A percentile compares a stretch with the other conserved stretches of the same genome.
Evolutionary conservation across 2,329 filamentous ascomycete genomes (phyloP).

Genomic region (Leptographium flavum): DNA sequence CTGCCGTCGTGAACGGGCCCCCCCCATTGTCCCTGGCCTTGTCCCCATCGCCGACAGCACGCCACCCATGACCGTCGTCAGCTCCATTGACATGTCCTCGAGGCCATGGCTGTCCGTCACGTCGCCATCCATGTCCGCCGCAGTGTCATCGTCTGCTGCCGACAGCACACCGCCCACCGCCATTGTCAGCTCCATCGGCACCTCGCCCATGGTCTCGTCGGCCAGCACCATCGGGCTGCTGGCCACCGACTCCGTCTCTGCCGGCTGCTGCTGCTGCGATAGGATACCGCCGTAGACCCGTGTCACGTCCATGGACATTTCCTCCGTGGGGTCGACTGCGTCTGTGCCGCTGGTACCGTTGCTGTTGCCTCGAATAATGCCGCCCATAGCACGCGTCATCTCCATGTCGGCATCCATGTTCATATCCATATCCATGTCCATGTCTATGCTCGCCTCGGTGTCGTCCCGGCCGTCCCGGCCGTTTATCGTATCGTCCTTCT

Average conservation of each 20-base stretch:
- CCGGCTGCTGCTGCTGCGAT: constrained; percentile 20
- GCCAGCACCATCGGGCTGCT: constrained; percentile 19
- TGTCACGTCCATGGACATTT: constrained; percentile 92
- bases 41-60: constrained; percentile 22
- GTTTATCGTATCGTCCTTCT: no score
- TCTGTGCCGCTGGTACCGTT: no score
- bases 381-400: constrained; percentile 26
- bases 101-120: constrained; percentile 27
- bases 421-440: constrained; percentile 35
- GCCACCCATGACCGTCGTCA: constrained; percentile 51
- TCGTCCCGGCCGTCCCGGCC: no score
- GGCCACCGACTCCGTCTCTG: constrained; percentile 5
- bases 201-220: constrained; percentile 36
- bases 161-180: constrained; percentile 21
- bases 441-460: constrained; percentile 21
- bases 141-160: not conserved
- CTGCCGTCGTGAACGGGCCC: constrained; percentile 6
- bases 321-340: no score
- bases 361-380: constrained; percentile 27
- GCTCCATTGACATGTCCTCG: constrained; percentile 68
- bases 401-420: constrained; percentile 22
- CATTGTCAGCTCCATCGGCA: constrained; percentile 66
- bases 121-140: constrained; percentile 10
- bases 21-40: constrained; percentile 30
- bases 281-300: constrained; percentile 70